Evolutionary conservation across 163 green algal species (phyloP).

Genomic region (Trebouxiophyceae sp.): DNA sequence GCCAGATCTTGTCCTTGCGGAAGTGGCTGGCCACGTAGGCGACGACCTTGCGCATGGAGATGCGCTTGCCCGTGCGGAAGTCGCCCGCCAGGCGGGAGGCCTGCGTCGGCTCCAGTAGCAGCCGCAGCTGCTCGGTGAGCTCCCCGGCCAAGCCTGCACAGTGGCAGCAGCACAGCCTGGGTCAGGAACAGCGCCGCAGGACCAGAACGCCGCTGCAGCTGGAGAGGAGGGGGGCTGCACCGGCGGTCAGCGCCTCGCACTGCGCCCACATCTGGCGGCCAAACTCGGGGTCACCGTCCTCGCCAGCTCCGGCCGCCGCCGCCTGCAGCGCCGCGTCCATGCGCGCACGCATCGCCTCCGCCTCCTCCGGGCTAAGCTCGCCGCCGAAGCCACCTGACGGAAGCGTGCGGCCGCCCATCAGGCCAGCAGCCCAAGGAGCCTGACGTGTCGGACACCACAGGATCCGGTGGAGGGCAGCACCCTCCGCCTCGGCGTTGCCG

Average conservation of each 20-base stretch:
- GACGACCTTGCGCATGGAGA: conserved; percentile 99
- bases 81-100: conserved; percentile 86
- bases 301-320: background rate
- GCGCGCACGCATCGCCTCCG: conserved; percentile 29
- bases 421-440: too few relatives aligned
- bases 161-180: too few relatives aligned
- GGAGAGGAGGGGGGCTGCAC: too few relatives aligned
- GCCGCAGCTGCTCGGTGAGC: conserved; percentile 91
- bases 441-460: too few relatives aligned
- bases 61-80: conserved; percentile 93
- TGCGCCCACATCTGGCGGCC: conserved; percentile 48
- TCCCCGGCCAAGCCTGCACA: conserved; percentile 54
- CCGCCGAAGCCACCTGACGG: too few relatives aligned
- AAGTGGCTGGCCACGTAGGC: conserved; percentile 95
- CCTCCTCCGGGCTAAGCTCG: conserved; percentile 8
- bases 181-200: too few relatives aligned
- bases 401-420: too few relatives aligned
- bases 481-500: conserved; percentile 1
- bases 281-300: background rate
- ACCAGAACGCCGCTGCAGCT: too few relatives aligned
- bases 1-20: conserved; percentile 98
- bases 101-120: conserved; percentile 91
- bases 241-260: conserved; percentile 70
- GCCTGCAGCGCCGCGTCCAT: conserved; percentile 44
- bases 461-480: too few relatives aligned